Evolutionary conservation across 2,329 filamentous ascomycete genomes (phyloP).

Genomic region (Stachybotrys echinatus): DNA sequence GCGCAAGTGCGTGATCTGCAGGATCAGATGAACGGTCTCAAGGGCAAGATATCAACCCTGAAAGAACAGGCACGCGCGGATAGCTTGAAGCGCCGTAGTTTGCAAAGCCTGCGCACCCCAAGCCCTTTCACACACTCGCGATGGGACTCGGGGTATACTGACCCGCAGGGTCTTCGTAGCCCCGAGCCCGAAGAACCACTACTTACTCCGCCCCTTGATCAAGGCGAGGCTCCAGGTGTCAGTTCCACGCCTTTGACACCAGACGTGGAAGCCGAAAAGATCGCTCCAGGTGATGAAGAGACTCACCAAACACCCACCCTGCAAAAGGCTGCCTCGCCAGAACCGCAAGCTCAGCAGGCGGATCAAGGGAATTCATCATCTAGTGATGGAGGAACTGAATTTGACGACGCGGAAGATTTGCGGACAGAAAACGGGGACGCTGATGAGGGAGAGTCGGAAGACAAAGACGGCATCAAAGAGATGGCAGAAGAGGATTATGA

Average conservation of each 20-base stretch:
- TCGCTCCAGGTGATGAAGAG: background rate
- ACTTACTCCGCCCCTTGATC: conserved; percentile 8
- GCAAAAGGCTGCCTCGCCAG: background rate
- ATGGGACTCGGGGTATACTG: conserved; percentile 21
- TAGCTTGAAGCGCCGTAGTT: conserved; percentile 68
- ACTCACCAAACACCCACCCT: too few relatives aligned
- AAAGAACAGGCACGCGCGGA: conserved; percentile 76
- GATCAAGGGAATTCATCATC: background rate
- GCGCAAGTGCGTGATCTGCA: conserved; percentile 69
- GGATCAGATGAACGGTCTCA: conserved; percentile 80
- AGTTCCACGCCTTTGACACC: background rate
- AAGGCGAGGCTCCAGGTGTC: conserved; percentile 4
- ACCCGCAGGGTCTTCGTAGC: conserved; percentile 14
- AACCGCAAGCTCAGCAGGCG: background rate
- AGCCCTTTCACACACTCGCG: conserved; percentile 73
- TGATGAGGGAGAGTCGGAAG: conserved; percentile 9
- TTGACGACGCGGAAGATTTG: conserved; percentile 27
- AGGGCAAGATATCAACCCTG: conserved; percentile 76
- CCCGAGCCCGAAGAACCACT: conserved; percentile 12
- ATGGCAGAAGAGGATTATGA: conserved; percentile 28
- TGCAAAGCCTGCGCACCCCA: conserved; percentile 68
- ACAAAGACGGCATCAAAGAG: conserved; percentile 22
- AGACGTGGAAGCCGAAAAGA: background rate
- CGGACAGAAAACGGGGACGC: conserved; percentile 27
- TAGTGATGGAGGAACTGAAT: background rate